Evolutionary conservation across 2,329 filamentous ascomycete species (phyloP).

Genomic region (Trichothecium roseum): DNA sequence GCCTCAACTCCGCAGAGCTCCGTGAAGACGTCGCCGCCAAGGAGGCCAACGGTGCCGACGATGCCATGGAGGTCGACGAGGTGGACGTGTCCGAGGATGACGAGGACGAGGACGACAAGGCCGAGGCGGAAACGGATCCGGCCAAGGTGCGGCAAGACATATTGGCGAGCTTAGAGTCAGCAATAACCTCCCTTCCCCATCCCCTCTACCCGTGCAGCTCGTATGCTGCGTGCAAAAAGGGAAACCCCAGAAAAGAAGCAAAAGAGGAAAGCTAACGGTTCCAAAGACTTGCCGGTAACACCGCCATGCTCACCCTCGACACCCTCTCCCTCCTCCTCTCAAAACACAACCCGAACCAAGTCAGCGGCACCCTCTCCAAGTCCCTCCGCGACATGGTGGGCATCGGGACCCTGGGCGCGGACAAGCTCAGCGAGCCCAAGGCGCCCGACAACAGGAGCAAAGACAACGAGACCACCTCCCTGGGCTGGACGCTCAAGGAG

Average conservation of each 20-base stretch:
- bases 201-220: not conserved
- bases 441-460: constrained; percentile 42
- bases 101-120: constrained; percentile 25
- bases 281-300: constrained; percentile 32
- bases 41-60: constrained; percentile 30
- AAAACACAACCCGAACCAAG: constrained; percentile 66
- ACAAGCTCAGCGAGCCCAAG: constrained; percentile 52
- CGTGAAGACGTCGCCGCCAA: constrained; percentile 51
- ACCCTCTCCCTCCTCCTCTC: constrained; percentile 75
- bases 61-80: constrained; percentile 34
- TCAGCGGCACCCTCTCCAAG: constrained; percentile 58
- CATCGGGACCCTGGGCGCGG: constrained; percentile 62
- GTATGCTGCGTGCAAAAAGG: not conserved
- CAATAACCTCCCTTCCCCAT: not conserved
- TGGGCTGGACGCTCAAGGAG: constrained; percentile 70
- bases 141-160: constrained; percentile 46
- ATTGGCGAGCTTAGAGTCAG: constrained; percentile 47
- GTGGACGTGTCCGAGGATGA: constrained; percentile 34
- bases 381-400: constrained; percentile 61
- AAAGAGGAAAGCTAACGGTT: not conserved
- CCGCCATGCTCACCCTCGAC: constrained; percentile 63
- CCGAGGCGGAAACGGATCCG: constrained; percentile 33
- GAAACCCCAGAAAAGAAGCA: not conserved
- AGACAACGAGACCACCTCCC: constrained; percentile 45
- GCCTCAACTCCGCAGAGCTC: constrained; percentile 64